Base-by-base conservation (phyloP, 208 protist genomes). In the Angomonas ambiguus region DNA sequence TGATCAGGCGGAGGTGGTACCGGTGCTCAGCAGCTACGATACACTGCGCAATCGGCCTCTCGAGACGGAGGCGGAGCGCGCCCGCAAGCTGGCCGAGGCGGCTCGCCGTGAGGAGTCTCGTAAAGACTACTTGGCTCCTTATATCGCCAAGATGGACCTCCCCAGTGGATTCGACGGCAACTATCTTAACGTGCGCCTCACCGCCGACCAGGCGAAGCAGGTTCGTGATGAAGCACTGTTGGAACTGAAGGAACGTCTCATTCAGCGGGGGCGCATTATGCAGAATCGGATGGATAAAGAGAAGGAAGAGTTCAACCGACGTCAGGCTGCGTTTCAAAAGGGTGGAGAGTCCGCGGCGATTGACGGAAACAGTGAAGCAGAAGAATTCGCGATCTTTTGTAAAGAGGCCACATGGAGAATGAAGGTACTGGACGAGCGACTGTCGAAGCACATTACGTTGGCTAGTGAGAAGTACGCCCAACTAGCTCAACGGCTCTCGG, bases 321-420 rank as follows among this genome's bases (percentile, higher is more conserved):
- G 85, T 11, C 89, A 96, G 65, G 62, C 76, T 38, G 59, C 73
- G 28, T 96, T 91, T 69, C 85, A 91, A 58, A 89, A 83, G 71
- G 93, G 70, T 62, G 65, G 69, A 1, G 83, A 92, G 30, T 71
- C 77, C 11, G 83, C 82, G 0, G 82, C 79, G 10, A 67, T 90
- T 34, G 78, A 85, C 4, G 82, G 82, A 10, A 85, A 73, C 61
- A 85, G 80, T 33, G 89, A 96, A 11, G 81, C 78, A 5, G 85
- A 95, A 64, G 85, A 92, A 58, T 95, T 94, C 59, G 86, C 88
- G 5, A 60, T 77, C 16, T 95, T 93, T 67, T 92, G 85, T 72
- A 91, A 96, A 68, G 86, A 96, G 58, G 92, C 88, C 13, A 96
- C 88, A 49, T 94, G 88, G 87, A 75, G 85, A 51, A 95, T 96